phyloP scores from a whole-genome alignment of 257 asterid genomes.

The Plectranthus barbatus region DNA sequence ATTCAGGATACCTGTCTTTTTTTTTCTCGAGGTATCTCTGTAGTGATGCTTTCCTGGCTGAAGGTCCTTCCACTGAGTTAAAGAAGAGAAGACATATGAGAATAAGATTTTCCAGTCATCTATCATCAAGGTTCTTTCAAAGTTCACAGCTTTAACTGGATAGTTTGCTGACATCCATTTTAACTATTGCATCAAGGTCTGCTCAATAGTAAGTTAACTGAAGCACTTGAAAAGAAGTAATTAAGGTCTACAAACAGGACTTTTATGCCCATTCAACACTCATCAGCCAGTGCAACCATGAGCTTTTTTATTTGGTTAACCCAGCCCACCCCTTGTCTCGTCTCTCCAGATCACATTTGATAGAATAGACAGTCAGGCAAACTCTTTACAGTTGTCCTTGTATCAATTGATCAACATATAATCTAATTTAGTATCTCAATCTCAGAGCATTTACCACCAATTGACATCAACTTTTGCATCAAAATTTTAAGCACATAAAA shows the following conservation, averaged over 20 bases:
- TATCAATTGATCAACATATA: too few species aligned
- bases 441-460: too few species aligned
- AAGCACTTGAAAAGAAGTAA: neutral
- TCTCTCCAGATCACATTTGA: too few species aligned
- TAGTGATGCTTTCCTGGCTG: slow-evolving; percentile 79
- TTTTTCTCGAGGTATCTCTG: slow-evolving; percentile 90
- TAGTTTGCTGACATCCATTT: neutral
- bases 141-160: slow-evolving; percentile 1
- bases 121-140: slow-evolving; percentile 1
- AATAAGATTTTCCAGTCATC: slow-evolving; percentile 4
- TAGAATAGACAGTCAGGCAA: too few species aligned
- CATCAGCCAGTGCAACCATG: neutral
- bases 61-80: slow-evolving; percentile 54
- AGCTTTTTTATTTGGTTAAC: neutral
- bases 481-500: too few species aligned
- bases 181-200: neutral
- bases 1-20: slow-evolving; percentile 78
- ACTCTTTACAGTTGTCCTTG: too few species aligned
- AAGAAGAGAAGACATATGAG: slow-evolving; percentile 15
- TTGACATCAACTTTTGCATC: too few species aligned
- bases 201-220: neutral
- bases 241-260: neutral
- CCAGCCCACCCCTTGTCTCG: neutral
- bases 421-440: too few species aligned
- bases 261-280: neutral